phyloP scores from a whole-genome alignment of 2,329 filamentous ascomycete species.

The Colletotrichum somersetense region DNA sequence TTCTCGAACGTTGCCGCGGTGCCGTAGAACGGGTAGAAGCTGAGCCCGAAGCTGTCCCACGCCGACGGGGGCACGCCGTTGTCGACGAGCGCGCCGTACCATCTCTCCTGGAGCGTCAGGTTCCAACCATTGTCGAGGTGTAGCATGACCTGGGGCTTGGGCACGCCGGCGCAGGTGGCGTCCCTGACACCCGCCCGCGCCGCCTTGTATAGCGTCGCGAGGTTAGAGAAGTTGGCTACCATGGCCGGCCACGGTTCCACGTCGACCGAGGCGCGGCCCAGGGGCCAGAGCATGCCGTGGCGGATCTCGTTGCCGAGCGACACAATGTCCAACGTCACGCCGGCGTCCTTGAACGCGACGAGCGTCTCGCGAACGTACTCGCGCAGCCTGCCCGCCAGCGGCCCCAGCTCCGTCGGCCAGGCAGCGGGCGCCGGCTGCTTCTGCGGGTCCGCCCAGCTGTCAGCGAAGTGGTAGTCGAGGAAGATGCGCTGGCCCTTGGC shows the following conservation, averaged over 20 bases:
- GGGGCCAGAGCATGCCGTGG: constrained; percentile 51
- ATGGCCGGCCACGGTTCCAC: constrained; percentile 48
- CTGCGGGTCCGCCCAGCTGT: constrained; percentile 52
- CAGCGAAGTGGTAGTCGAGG: constrained; percentile 52
- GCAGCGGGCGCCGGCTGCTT: constrained; percentile 50
- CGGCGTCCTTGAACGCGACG: constrained; percentile 53
- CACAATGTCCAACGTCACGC: constrained; percentile 54
- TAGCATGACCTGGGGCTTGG: constrained; percentile 43
- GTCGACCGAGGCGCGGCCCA: constrained; percentile 50
- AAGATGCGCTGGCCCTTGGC: constrained; percentile 53
- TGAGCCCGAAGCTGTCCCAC: constrained; percentile 34
- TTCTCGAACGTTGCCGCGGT: constrained; percentile 37
- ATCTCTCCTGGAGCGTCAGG: constrained; percentile 37
- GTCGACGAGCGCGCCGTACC: constrained; percentile 35
- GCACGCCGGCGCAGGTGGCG: constrained; percentile 34
- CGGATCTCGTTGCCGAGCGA: constrained; percentile 54
- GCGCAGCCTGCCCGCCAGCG: constrained; percentile 49
- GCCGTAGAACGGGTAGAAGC: constrained; percentile 40
- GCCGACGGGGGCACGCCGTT: constrained; percentile 36
- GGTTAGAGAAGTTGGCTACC: constrained; percentile 49
- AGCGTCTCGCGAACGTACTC: constrained; percentile 52
- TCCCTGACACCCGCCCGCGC: constrained; percentile 41
- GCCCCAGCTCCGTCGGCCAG: constrained; percentile 50
- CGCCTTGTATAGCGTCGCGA: constrained; percentile 47
- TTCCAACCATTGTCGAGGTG: constrained; percentile 41